Evolutionary conservation across 352 stramenopile genomes (phyloP).

Genomic region (Globisporangium uncinulatum): DNA sequence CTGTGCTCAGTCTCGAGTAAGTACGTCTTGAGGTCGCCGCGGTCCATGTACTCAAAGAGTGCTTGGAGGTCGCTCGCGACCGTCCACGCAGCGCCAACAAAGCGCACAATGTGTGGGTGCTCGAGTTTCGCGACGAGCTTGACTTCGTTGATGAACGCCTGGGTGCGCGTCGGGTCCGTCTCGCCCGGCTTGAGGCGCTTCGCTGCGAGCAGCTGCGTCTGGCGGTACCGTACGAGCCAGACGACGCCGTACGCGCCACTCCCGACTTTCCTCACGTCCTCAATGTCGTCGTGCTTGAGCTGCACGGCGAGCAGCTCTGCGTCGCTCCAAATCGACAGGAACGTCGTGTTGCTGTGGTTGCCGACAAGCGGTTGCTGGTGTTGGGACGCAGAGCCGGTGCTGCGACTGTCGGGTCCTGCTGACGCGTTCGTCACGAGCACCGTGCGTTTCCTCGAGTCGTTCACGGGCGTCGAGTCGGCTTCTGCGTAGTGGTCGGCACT

Average conservation of each 20-base stretch:
- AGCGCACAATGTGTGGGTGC: conserved; percentile 16
- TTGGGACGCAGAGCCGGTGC: neutral
- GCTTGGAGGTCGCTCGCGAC: conserved; percentile 8
- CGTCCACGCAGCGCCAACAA: conserved; percentile 13
- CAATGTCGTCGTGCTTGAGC: conserved; percentile 32
- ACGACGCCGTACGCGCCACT: conserved; percentile 26
- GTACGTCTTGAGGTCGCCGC: conserved; percentile 10
- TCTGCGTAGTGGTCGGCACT: neutral
- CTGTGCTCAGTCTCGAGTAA: conserved; percentile 21
- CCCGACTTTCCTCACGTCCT: conserved; percentile 29
- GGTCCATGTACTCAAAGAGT: conserved; percentile 14
- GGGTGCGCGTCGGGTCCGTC: neutral
- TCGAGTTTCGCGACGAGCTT: conserved; percentile 6
- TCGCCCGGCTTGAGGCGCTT: conserved; percentile 21
- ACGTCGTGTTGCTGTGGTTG: no score
- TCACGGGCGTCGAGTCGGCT: neutral
- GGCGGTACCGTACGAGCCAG: conserved; percentile 30
- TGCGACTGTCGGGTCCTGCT: conserved; percentile 1
- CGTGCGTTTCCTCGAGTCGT: neutral
- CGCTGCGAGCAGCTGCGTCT: conserved; percentile 27
- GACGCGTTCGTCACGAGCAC: conserved; percentile 1
- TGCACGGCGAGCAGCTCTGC: conserved; percentile 36
- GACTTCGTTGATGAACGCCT: conserved; percentile 19
- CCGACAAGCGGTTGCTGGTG: no score
- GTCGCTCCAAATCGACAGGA: conserved; percentile 33